Base-by-base conservation (phyloP, 352 stramenopile species). In the Phytopythium sindhum region DNA sequence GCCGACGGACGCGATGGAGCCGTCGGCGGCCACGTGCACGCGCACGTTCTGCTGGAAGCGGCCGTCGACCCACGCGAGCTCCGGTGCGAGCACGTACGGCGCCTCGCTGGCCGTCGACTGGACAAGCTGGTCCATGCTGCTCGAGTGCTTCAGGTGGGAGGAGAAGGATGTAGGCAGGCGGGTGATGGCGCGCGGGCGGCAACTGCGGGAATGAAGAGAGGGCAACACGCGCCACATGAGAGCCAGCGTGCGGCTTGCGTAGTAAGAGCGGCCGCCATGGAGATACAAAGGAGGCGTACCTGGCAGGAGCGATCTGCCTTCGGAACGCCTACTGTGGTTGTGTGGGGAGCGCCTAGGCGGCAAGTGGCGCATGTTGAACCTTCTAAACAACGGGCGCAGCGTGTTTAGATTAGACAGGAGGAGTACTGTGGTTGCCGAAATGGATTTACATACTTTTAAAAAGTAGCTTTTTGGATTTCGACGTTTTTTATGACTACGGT, bases 11-110 rank as follows among this genome's bases (percentile, higher is more conserved):
- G 68, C 37, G 59, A 92, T 86, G 57, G 70, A 57, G 15, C 80
- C 84, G 50, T 88, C 67, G 19, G 65, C 70, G 23, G 66, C 70
- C 23, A 92, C 80, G 41, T 64, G 69, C n/a, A 92, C 78, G 19
- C 65, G 73, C 57, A 90, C 68, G 64, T 80, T 62, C 31, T 59
- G 65, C 63, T 88, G 78, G 55, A 92, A 90, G 28, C 48, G 56
- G 55, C 74, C 67, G 44, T 81, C 81, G 0, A 79, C 87, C 81
- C 81, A 90, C 54, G 84, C 87, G 68, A 90, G 80, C 70, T 90
- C 81, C 2, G 84, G 74, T 12, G 69, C 69, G 10, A 92, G 73
- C 57, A 83, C 71, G 60, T 91, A 91, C 4, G 70, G 48, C n/a
- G 61, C 56, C 29, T 64, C 62, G 53, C 41, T 44, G 14, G 59